phyloP scores from a whole-genome alignment of 371 early-diverging fungal genomes.

The Fennellomyces sp. region DNA sequence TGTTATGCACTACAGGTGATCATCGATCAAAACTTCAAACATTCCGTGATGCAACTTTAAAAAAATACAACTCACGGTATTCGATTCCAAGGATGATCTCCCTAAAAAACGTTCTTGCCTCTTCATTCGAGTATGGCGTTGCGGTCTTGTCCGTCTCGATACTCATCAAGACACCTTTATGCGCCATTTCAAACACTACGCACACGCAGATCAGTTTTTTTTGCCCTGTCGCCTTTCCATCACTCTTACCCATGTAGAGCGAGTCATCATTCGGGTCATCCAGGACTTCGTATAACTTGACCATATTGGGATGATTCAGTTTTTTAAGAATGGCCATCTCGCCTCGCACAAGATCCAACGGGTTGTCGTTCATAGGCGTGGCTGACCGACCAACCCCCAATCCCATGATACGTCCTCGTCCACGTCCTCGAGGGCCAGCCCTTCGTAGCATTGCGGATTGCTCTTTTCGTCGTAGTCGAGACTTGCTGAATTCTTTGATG shows the following conservation, averaged over 20 bases:
- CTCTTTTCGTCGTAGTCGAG: conserved; percentile 76
- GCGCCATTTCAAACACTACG: conserved; percentile 89
- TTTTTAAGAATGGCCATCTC: conserved; percentile 96
- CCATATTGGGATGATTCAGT: conserved; percentile 86
- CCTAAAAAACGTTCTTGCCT: conserved; percentile 70
- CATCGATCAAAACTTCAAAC: not conserved
- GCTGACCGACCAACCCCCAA: conserved; percentile 28
- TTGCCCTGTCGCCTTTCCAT: not conserved
- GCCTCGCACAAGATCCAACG: conserved; percentile 83
- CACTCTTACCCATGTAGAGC: conserved; percentile 72
- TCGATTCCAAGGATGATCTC: conserved; percentile 94
- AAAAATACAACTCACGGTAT: conserved; percentile 72
- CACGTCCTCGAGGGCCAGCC: conserved; percentile 38
- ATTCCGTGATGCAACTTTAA: not conserved
- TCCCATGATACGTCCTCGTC: conserved; percentile 35
- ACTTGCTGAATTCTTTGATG: conserved; percentile 91
- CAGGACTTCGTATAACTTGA: conserved; percentile 90
- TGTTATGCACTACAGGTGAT: conserved; percentile 76
- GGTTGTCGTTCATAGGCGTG: conserved; percentile 38
- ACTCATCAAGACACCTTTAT: conserved; percentile 76
- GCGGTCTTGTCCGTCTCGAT: conserved; percentile 58
- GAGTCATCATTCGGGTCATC: conserved; percentile 86
- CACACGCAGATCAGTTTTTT: not conserved
- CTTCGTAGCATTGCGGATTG: conserved; percentile 59
- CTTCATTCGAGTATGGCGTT: conserved; percentile 58